Conservation (phyloP, 2,329 filamentous ascomycete genomes). For the Pyrenophora seminiperda region DNA sequence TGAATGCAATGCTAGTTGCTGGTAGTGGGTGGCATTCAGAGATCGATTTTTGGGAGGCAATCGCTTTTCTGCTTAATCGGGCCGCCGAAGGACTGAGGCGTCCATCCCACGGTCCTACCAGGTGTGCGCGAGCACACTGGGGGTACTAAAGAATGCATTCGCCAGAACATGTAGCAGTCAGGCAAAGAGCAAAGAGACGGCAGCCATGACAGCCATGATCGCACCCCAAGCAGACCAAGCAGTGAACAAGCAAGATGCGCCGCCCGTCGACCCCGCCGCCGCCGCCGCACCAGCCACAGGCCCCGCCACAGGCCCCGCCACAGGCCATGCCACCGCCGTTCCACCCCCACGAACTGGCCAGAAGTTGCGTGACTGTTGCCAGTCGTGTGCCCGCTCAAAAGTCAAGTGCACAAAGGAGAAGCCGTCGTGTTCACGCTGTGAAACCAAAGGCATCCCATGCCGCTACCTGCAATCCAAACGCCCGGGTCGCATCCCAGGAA, state of each 20-base stretch:
- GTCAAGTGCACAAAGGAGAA: slow-evolving; percentile 12
- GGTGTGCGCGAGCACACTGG: too few species aligned
- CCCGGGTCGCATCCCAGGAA: slow-evolving; percentile 10
- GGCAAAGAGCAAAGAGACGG: neutral
- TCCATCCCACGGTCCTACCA: too few species aligned
- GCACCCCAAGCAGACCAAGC: neutral
- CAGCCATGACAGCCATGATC: neutral
- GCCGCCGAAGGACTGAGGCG: too few species aligned
- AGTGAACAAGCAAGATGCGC: too few species aligned
- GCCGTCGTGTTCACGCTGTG: slow-evolving; percentile 11
- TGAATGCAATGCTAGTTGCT: too few species aligned
- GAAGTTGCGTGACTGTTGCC: slow-evolving; percentile 15
- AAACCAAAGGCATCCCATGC: slow-evolving; percentile 9
- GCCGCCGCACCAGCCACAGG: neutral
- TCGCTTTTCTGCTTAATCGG: too few species aligned
- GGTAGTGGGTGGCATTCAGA: too few species aligned
- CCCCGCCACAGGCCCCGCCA: too few species aligned
- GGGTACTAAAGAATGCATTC: slow-evolving; percentile 3
- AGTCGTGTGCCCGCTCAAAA: slow-evolving; percentile 13
- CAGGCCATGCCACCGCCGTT: neutral
- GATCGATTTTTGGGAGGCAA: too few species aligned
- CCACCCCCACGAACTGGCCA: neutral
- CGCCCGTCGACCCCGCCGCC: too few species aligned
- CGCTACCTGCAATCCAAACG: slow-evolving; percentile 9
- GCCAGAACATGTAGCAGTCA: neutral